Evolutionary conservation across 768 basidiomycete genomes (phyloP).

Genomic region (Tricholoma flavovirens): DNA sequence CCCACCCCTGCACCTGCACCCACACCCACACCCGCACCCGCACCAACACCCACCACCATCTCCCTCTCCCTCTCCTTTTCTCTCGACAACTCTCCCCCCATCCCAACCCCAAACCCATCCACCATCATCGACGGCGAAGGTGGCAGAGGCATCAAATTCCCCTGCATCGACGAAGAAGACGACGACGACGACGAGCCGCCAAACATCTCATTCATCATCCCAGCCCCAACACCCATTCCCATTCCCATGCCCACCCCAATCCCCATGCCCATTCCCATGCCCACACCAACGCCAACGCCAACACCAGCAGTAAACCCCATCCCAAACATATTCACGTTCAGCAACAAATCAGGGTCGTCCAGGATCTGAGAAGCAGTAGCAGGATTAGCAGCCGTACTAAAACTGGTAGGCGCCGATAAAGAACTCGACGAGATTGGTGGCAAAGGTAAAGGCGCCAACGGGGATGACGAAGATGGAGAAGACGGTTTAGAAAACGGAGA

Average conservation of each 20-base stretch:
- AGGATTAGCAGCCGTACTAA: no score
- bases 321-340: no score
- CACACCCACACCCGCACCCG: background rate
- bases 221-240: background rate
- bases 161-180: background rate
- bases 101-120: conserved; percentile 1
- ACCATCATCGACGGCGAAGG: background rate
- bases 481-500: no score
- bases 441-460: no score
- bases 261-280: background rate
- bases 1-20: background rate
- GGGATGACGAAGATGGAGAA: no score
- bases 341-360: no score
- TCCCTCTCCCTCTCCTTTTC: conserved; percentile 4
- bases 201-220: background rate
- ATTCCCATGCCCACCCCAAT: background rate
- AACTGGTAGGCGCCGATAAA: no score
- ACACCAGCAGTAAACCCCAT: conserved; percentile 8
- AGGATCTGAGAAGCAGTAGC: no score
- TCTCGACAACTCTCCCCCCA: background rate
- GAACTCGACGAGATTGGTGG: no score
- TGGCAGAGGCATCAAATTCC: background rate
- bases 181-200: background rate
- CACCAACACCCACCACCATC: no score
- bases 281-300: conserved; percentile 1